Base-by-base conservation (phyloP, 352 stramenopile genomes). In the Discostella stelligera region DNA sequence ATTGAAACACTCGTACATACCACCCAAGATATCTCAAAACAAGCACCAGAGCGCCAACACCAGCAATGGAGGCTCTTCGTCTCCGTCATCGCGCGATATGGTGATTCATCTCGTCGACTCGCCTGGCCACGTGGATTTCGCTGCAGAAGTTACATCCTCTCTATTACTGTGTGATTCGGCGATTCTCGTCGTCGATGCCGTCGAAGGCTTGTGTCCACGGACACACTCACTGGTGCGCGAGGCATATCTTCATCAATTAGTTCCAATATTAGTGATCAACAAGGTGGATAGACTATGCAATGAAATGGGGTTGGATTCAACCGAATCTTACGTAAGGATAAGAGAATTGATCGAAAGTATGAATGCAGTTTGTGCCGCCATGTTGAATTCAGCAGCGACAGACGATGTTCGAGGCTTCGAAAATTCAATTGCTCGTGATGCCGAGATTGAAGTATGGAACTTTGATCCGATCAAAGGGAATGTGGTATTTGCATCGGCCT, bases 201-300 rank as follows among this genome's bases (percentile, higher is more conserved):
- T 98, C 1, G 96, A 99, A 79, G 96, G 96, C 25, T 94, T 98
- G 21, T 98, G 95, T 79, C 95, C 96, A 1, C 94, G 98, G 74
- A 98, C 96, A 5, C 93, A 97, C 77, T 94, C 94, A 3, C 94
- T 98, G 0, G 89, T 99, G 39, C 90, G 95, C 21, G 95, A 98
- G 86, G 96, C 96, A 30, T 97, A 95, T 87, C 82, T 95, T 32
- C 95, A 98, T 82, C 91, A 96, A 49, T 94, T 98, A 60, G 92
- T 95, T 3, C 94, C 95, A 6, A 96, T 97, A 70, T 90, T 99
- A 23, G 94, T 99, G 16, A 93, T 99, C 70, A 99, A 98, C 83
- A 99, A 99, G 83, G 93, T 99, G 66, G 96, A 99, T 84, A 91
- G 96, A 10, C 84, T 98, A 27, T 96, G 96, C 79, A 94, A 94